These are phyloP conservation scores for Penicillium sp. DNA, from an alignment of 2,329 filamentous ascomycete species.

Conservation along the genomic window DNA sequence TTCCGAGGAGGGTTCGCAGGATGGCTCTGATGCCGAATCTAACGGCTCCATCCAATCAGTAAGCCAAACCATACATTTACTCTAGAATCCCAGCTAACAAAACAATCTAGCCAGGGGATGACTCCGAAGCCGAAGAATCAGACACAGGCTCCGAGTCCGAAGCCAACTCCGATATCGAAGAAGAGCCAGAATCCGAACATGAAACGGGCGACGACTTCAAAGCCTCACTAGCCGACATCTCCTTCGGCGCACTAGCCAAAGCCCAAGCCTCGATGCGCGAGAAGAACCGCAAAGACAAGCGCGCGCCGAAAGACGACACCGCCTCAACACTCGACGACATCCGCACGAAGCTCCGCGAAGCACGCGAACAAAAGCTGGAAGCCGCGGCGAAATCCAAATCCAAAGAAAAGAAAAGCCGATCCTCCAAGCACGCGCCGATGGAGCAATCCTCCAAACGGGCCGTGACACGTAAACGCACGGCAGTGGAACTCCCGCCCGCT, in stretches of 20 bases:
- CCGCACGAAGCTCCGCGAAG: slow-evolving; percentile 41
- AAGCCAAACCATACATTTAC: not conserved
- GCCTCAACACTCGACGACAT: slow-evolving; percentile 37
- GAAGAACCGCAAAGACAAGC: slow-evolving; percentile 31
- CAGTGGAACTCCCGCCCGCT: slow-evolving; percentile 56
- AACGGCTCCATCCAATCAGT: slow-evolving; percentile 20
- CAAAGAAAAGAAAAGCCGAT: slow-evolving; percentile 43
- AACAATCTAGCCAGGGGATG: slow-evolving; percentile 1
- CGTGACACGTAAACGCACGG: slow-evolving; percentile 75
- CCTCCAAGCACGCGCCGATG: slow-evolving; percentile 85
- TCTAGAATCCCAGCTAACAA: not conserved
- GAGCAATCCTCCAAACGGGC: slow-evolving; percentile 78
- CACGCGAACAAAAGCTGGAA: slow-evolving; percentile 32
- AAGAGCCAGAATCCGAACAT: slow-evolving; percentile 22
- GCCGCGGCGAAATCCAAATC: slow-evolving; percentile 21
- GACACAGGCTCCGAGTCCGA: slow-evolving; percentile 38
- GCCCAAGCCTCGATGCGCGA: slow-evolving; percentile 68
- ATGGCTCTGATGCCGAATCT: slow-evolving; percentile 18
- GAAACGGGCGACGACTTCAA: slow-evolving; percentile 36
- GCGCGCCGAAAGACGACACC: slow-evolving; percentile 17
- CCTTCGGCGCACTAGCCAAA: slow-evolving; percentile 86
- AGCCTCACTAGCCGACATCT: slow-evolving; percentile 59
- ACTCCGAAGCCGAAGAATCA: slow-evolving; percentile 6
- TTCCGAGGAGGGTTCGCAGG: slow-evolving; percentile 22
- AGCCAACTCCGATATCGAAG: slow-evolving; percentile 35